Conservation (phyloP, 1,284 basidiomycete species). For the Microbotryum lychnidis-dioicae region DNA sequence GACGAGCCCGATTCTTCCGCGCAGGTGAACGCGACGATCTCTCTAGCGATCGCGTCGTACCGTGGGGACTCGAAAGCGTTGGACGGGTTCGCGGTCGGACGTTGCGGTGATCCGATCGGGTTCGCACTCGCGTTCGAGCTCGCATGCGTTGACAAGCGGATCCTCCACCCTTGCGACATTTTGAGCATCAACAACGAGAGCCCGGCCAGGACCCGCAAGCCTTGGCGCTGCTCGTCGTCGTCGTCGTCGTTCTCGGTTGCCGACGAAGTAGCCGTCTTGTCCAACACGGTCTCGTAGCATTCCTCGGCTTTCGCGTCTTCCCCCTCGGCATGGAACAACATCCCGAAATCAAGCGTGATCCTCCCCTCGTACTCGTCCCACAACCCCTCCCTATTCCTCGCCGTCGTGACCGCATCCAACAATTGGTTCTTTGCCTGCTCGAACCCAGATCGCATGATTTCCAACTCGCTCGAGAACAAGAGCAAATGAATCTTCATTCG, state of each 20-base stretch:
- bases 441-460: neutral
- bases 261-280: neutral
- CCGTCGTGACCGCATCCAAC: neutral
- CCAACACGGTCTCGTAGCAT: constrained; percentile 6
- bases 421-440: neutral
- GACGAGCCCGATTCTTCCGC: neutral
- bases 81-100: neutral
- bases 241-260: neutral
- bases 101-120: neutral
- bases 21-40: neutral
- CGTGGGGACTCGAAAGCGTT: neutral
- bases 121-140: neutral
- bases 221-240: neutral
- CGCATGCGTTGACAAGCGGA: neutral
- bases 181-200: constrained; percentile 4
- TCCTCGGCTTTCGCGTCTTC: neutral
- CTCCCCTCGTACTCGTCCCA: neutral
- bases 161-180: neutral
- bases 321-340: neutral
- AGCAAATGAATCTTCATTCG: neutral
- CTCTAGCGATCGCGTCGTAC: neutral
- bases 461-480: constrained; percentile 1
- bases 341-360: constrained; percentile 4
- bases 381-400: neutral
- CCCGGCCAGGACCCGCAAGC: neutral